Evolutionary conservation across 495 filamentous ascomycete genomes (phyloP).

Genomic region (Xylaria scruposa): DNA sequence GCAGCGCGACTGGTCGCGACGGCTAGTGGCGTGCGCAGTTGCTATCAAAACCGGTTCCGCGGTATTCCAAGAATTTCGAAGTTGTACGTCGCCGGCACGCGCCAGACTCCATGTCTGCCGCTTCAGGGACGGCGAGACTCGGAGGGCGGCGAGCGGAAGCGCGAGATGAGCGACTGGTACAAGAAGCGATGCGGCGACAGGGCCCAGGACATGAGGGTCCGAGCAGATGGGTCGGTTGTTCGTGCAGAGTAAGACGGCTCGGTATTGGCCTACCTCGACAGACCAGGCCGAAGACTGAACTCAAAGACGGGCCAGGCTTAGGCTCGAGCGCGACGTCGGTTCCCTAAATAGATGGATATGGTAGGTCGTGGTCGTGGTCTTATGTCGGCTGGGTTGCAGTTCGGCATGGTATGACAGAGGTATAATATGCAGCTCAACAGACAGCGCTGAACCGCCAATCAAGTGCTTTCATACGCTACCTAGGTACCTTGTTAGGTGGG

Average conservation of each 20-base stretch:
- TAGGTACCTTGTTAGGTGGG: background rate
- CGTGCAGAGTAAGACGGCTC: background rate
- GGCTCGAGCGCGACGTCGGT: background rate
- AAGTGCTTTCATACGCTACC: too few species aligned
- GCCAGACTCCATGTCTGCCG: conserved; percentile 44
- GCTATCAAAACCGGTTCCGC: conserved; percentile 8
- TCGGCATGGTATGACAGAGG: background rate
- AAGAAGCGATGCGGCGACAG: conserved; percentile 8
- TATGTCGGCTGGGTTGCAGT: conserved; percentile 15
- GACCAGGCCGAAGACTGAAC: background rate
- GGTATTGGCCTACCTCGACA: background rate
- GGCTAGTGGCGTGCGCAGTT: conserved; percentile 24
- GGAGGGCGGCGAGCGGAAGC: conserved; percentile 11
- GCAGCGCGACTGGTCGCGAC: conserved; percentile 25
- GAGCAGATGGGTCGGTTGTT: background rate
- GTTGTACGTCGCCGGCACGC: conserved; percentile 41
- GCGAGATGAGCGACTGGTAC: background rate
- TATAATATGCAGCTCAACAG: background rate
- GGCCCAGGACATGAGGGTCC: conserved; percentile 6
- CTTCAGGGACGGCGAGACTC: conserved; percentile 17
- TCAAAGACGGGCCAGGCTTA: background rate
- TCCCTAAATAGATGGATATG: background rate
- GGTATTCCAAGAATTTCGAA: conserved; percentile 31
- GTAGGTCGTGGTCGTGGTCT: conserved; percentile 13
- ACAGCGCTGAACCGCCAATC: background rate